Conservation (phyloP, 2,329 filamentous ascomycete species). For the Aspergillus sp. region DNA sequence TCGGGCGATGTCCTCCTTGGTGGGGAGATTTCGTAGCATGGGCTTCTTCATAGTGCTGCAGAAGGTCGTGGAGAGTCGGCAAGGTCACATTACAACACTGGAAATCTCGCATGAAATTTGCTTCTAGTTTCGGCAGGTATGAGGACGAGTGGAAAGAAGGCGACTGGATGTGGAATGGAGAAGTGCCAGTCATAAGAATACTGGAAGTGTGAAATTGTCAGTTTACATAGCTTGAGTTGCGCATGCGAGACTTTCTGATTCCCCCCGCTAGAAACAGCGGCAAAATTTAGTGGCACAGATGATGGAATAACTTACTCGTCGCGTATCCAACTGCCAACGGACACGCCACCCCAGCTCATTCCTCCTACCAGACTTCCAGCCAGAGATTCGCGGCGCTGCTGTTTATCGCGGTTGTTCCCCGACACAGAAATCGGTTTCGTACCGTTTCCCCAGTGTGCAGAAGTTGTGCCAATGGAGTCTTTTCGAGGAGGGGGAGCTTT, state of each 20-base stretch:
- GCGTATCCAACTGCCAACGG: slow-evolving; percentile 92
- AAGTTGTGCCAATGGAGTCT: slow-evolving; percentile 53
- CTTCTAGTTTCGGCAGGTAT: slow-evolving; percentile 93
- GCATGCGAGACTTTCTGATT: not conserved
- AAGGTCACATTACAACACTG: slow-evolving; percentile 88
- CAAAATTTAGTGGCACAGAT: slow-evolving; percentile 21
- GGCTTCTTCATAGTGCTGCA: slow-evolving; percentile 95
- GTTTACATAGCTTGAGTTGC: not conserved
- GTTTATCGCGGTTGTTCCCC: slow-evolving; percentile 48
- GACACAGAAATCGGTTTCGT: slow-evolving; percentile 62
- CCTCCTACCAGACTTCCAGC: slow-evolving; percentile 67
- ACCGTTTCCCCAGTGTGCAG: slow-evolving; percentile 57
- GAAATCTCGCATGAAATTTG: slow-evolving; percentile 97
- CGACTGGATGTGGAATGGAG: slow-evolving; percentile 87
- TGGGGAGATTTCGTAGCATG: slow-evolving; percentile 71
- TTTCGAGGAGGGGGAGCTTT: slow-evolving; percentile 48
- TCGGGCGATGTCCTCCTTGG: slow-evolving; percentile 47
- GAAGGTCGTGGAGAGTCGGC: slow-evolving; percentile 86
- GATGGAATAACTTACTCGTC: slow-evolving; percentile 76
- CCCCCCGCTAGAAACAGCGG: not conserved
- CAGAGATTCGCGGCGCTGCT: slow-evolving; percentile 57
- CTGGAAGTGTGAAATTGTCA: slow-evolving; percentile 50
- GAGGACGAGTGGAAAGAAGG: slow-evolving; percentile 96
- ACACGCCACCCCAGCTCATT: slow-evolving; percentile 96
- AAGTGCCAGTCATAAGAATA: slow-evolving; percentile 93